Conservation (phyloP, 2,329 filamentous ascomycete genomes). For the Pseudocercospora crystallina region DNA sequence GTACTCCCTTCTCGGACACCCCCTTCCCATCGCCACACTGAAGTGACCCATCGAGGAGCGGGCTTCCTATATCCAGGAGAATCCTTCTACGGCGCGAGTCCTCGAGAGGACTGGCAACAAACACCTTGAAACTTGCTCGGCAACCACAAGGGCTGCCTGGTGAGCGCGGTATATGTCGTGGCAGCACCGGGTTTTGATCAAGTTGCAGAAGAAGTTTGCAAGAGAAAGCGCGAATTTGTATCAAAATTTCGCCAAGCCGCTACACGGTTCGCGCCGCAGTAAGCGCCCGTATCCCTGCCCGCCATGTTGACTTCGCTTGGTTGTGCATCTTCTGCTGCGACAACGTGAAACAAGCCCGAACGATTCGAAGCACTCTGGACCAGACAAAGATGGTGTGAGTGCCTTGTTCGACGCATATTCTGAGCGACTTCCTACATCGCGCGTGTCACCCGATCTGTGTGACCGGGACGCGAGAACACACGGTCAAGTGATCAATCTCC, state of each 20-base stretch:
- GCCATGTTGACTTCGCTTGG: neutral
- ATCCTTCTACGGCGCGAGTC: conserved; percentile 65
- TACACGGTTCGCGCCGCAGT: neutral
- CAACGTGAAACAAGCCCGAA: conserved; percentile 9
- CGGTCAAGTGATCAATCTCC: no score
- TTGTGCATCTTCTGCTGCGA: neutral
- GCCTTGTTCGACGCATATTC: no score
- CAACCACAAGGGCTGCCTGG: conserved; percentile 23
- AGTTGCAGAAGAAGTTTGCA: conserved; percentile 39
- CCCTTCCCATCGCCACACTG: conserved; percentile 67
- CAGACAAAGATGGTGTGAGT: conserved; percentile 4
- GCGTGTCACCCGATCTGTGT: no score
- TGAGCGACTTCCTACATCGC: no score
- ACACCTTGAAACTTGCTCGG: conserved; percentile 52
- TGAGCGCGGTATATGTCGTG: conserved; percentile 61
- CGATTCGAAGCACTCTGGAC: neutral
- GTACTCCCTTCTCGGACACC: conserved; percentile 73
- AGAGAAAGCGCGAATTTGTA: conserved; percentile 16
- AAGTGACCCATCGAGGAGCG: conserved; percentile 66
- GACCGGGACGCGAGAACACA: no score
- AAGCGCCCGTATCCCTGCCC: neutral
- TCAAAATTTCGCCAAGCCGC: neutral
- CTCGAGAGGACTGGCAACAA: conserved; percentile 66
- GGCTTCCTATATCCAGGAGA: conserved; percentile 65
- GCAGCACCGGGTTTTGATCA: conserved; percentile 65